These are phyloP conservation scores for Tulasnella sp. DNA, from an alignment of 768 basidiomycete genomes.

Conservation along the genomic window DNA sequence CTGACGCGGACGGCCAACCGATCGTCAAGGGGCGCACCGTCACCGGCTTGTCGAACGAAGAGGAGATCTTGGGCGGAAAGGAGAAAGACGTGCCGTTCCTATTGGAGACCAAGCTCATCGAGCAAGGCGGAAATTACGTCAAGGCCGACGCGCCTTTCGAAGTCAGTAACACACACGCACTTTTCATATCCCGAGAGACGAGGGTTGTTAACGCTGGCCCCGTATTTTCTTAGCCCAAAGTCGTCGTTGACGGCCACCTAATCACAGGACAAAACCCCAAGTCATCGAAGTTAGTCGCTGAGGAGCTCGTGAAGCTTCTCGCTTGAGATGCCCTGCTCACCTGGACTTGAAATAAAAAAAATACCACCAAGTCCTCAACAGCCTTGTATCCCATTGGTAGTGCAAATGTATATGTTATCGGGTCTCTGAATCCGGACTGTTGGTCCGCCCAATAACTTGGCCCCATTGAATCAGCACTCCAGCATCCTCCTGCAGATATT, in stretches of 20 bases:
- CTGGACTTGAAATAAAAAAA: background rate
- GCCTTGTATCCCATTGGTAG: background rate
- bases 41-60: slow-evolving; percentile 73
- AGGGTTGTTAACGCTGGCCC: background rate
- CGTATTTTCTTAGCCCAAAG: slow-evolving; percentile 45
- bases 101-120: slow-evolving; percentile 64
- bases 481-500: background rate
- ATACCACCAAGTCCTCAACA: background rate
- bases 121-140: slow-evolving; percentile 65
- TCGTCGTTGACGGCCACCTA: slow-evolving; percentile 61
- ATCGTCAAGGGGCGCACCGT: slow-evolving; percentile 62
- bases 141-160: slow-evolving; percentile 61
- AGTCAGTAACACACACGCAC: slow-evolving; percentile 46
- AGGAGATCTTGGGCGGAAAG: slow-evolving; percentile 57
- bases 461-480: background rate
- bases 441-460: background rate
- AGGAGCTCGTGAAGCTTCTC: slow-evolving; percentile 60
- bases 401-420: background rate
- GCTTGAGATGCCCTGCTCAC: slow-evolving; percentile 27
- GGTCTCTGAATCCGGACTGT: background rate
- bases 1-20: slow-evolving; percentile 60
- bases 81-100: slow-evolving; percentile 67
- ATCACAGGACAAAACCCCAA: slow-evolving; percentile 78
- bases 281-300: slow-evolving; percentile 59
- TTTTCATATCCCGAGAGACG: background rate